Evolutionary conservation across 768 basidiomycete species (phyloP).

Genomic region (Botryobasidium botryosum): DNA sequence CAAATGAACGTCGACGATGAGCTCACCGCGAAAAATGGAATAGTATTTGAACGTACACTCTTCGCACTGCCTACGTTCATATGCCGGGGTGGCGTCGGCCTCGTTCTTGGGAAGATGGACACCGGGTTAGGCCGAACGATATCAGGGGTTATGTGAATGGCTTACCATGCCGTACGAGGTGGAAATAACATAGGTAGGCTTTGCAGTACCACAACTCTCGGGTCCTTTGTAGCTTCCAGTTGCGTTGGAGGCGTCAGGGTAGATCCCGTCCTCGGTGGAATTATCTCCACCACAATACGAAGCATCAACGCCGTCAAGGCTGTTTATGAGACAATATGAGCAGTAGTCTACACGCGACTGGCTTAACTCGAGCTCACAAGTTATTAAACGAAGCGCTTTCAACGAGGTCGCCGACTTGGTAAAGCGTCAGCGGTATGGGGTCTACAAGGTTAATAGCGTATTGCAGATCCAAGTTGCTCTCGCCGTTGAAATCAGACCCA

Average conservation of each 20-base stretch:
- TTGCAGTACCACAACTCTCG: conserved; percentile 12
- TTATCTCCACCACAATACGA: conserved; percentile 26
- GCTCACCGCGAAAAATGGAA: background rate
- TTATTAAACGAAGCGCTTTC: conserved; percentile 14
- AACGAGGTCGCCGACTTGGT: conserved; percentile 20
- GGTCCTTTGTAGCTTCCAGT: background rate
- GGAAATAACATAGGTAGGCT: conserved; percentile 14
- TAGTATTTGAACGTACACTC: conserved; percentile 23
- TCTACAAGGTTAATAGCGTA: conserved; percentile 19
- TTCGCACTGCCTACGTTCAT: conserved; percentile 31
- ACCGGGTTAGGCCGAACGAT: no score
- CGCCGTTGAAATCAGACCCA: conserved; percentile 36
- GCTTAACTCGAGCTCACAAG: no score
- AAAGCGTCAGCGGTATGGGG: conserved; percentile 19
- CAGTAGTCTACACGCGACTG: no score
- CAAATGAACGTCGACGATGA: background rate
- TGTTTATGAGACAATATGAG: no score
- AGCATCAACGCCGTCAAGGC: conserved; percentile 23
- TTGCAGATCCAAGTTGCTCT: conserved; percentile 52
- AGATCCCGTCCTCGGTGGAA: conserved; percentile 11
- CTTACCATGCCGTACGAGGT: conserved; percentile 15
- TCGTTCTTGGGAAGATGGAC: no score
- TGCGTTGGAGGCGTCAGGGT: no score
- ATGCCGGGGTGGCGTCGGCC: no score
- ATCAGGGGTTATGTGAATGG: no score